Evolutionary conservation across 306 rosid species (phyloP).

Genomic region (Lathyrus tuberosus): DNA sequence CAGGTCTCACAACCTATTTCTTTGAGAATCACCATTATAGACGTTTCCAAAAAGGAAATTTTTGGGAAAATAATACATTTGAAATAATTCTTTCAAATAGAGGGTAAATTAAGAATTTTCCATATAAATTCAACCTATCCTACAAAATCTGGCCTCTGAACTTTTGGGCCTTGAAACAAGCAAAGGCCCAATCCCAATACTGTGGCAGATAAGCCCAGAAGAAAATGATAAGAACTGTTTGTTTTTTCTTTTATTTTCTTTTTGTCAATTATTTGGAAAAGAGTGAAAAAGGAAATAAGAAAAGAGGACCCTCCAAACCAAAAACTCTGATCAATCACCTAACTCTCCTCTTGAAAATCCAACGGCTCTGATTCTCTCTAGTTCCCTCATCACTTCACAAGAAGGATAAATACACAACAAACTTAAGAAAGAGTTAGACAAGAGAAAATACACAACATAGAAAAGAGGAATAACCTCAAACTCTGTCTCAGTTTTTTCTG

Average conservation of each 20-base stretch:
- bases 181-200: no score
- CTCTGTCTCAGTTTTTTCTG: constrained; percentile 27
- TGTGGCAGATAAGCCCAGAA: no score
- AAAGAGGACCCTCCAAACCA: no score
- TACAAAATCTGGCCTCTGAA: no score
- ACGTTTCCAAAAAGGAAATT: no score
- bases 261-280: constrained; percentile 24
- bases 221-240: constrained; percentile 5
- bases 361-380: constrained; percentile 40
- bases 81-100: no score
- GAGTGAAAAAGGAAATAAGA: neutral
- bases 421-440: neutral
- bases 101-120: no score
- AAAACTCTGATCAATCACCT: constrained; percentile 34
- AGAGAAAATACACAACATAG: neutral
- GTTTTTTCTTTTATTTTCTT: constrained; percentile 1
- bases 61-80: no score
- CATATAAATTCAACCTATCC: no score
- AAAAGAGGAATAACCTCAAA: constrained; percentile 35
- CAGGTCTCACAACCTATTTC: no score
- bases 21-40: no score
- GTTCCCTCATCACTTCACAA: constrained; percentile 31
- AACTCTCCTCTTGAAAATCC: constrained; percentile 40
- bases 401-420: constrained; percentile 48
- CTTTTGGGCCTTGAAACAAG: no score